Evolutionary conservation across 257 asterid genomes (phyloP).

Genomic region (Phtheirospermum japonicum): DNA sequence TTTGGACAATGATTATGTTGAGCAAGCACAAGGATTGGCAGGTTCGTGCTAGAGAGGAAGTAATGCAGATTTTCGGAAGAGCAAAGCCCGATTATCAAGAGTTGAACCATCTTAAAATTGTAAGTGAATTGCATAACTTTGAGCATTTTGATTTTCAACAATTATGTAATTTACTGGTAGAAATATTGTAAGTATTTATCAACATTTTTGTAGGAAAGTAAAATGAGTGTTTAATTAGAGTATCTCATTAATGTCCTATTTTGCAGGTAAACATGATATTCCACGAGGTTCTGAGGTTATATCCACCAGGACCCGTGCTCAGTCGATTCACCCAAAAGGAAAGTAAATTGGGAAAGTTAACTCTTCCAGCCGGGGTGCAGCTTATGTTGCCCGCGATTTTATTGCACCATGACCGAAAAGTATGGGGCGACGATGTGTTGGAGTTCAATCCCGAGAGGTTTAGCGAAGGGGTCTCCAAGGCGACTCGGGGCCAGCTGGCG

Average conservation of each 20-base stretch:
- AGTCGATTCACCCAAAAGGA: conserved; percentile 13
- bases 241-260: not conserved
- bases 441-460: conserved; percentile 39
- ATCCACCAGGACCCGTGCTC: conserved; percentile 28
- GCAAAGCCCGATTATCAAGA: conserved; percentile 27
- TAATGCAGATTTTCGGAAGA: conserved; percentile 29
- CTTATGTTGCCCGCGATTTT: conserved; percentile 19
- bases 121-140: too few relatives aligned
- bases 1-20: conserved; percentile 45
- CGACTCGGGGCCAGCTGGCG: conserved; percentile 6
- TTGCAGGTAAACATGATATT: conserved; percentile 38
- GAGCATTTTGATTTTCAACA: too few relatives aligned
- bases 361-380: conserved; percentile 30
- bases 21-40: conserved; percentile 41
- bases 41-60: conserved; percentile 41
- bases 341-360: conserved; percentile 17
- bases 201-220: too few relatives aligned
- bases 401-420: conserved; percentile 31
- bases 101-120: conserved; percentile 38
- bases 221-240: too few relatives aligned
- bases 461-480: conserved; percentile 31
- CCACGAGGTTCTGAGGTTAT: conserved; percentile 36
- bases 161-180: too few relatives aligned
- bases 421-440: conserved; percentile 34
- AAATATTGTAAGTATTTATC: too few relatives aligned